Evolutionary conservation across 257 asterid species (phyloP).

Genomic region (Solanum rostratum): DNA sequence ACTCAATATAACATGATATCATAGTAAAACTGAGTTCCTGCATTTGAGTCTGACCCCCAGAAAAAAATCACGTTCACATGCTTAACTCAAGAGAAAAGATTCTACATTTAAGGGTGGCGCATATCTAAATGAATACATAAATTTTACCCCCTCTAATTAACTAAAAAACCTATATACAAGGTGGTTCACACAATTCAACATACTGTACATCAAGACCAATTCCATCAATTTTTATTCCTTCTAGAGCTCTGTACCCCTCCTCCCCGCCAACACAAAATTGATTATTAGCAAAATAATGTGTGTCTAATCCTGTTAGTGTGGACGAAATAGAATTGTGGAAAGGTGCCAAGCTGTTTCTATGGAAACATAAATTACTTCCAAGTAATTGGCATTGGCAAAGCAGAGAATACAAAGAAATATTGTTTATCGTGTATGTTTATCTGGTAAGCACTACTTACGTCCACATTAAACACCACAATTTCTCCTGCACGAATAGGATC

Average conservation of each 20-base stretch:
- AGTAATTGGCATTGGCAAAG: neutral
- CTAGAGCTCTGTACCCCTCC: neutral
- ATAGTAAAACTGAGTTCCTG: neutral
- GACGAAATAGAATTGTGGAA: neutral
- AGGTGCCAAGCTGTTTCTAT: neutral
- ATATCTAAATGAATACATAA: neutral
- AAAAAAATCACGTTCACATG: neutral
- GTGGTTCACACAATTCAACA: neutral
- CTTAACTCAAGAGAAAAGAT: neutral
- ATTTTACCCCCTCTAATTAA: neutral
- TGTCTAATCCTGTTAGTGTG: neutral
- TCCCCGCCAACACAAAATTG: neutral
- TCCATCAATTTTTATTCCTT: neutral
- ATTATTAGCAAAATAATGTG: neutral
- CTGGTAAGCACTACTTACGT: conserved; percentile 37
- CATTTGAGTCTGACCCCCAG: neutral
- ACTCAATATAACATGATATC: neutral
- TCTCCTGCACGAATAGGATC: conserved; percentile 99
- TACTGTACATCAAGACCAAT: neutral
- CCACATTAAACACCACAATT: conserved; percentile 92
- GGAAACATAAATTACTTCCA: neutral
- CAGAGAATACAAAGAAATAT: neutral
- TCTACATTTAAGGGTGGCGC: neutral
- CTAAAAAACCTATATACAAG: neutral
- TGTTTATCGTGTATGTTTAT: neutral